Conservation (phyloP, 768 basidiomycete genomes). For the Gloeopeniophorella convolvens region DNA sequence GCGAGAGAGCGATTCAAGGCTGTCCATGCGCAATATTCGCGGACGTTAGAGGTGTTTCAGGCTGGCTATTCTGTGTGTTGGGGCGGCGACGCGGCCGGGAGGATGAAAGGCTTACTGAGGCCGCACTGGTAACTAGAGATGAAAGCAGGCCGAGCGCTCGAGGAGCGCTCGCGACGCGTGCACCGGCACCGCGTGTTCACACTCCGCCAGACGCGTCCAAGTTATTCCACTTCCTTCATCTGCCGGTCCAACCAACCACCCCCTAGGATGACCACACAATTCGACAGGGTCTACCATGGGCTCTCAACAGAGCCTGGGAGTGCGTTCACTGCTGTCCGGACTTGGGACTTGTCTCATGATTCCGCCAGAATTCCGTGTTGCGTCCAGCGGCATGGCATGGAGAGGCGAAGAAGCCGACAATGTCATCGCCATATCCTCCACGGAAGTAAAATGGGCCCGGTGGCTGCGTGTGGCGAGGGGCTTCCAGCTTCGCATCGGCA, state of each 20-base stretch:
- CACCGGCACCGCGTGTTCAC: slow-evolving; percentile 17
- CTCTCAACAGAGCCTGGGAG: slow-evolving; percentile 71
- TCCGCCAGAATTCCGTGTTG: slow-evolving; percentile 74
- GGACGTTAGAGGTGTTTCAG: too few relatives aligned
- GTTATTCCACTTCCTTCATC: slow-evolving; percentile 9
- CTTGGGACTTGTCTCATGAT: neutral
- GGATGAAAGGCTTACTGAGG: too few relatives aligned
- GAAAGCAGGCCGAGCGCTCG: neutral
- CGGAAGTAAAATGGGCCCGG: slow-evolving; percentile 81
- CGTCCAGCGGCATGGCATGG: slow-evolving; percentile 91
- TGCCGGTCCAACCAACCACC: slow-evolving; percentile 16
- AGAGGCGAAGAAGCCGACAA: slow-evolving; percentile 66
- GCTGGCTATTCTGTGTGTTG: too few relatives aligned
- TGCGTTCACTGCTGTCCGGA: slow-evolving; percentile 37
- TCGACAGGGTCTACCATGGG: slow-evolving; percentile 79
- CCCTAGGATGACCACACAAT: slow-evolving; percentile 64
- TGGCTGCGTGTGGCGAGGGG: slow-evolving; percentile 91
- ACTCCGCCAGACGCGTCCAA: slow-evolving; percentile 20
- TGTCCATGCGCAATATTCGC: slow-evolving; percentile 46
- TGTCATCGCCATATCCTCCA: slow-evolving; percentile 55
- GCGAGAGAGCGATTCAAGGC: slow-evolving; percentile 54
- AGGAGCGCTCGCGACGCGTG: slow-evolving; percentile 1
- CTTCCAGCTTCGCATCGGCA: slow-evolving; percentile 81
- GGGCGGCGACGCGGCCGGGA: too few relatives aligned
- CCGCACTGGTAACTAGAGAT: too few relatives aligned